These are phyloP conservation scores for Hymenoscyphus infarciens DNA, from an alignment of 2,329 filamentous ascomycete species.

Conservation along the genomic window DNA sequence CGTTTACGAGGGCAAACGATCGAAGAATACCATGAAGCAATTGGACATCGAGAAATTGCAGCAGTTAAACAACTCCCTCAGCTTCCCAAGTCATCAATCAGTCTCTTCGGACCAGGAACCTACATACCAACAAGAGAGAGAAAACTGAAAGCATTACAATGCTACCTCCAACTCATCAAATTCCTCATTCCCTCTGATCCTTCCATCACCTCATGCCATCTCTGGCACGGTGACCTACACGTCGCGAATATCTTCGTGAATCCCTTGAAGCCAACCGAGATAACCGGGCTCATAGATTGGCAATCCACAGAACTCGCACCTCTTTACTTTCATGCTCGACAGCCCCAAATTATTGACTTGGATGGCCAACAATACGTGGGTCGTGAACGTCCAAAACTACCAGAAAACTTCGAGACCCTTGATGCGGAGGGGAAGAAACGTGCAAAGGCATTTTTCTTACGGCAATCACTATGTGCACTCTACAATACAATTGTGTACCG, in stretches of 20 bases:
- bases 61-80: slow-evolving; percentile 12
- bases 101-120: slow-evolving; percentile 13
- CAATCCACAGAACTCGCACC: slow-evolving; percentile 38
- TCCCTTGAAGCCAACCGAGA: slow-evolving; percentile 35
- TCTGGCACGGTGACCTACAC: slow-evolving; percentile 41
- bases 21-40: slow-evolving; percentile 14
- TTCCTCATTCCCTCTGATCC: slow-evolving; percentile 10
- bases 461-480: slow-evolving; percentile 17
- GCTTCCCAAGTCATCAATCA: slow-evolving; percentile 14
- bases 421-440: slow-evolving; percentile 34
- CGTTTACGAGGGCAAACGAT: slow-evolving; percentile 10
- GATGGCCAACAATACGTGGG: slow-evolving; percentile 4
- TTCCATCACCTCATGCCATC: slow-evolving; percentile 14
- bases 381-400: slow-evolving; percentile 10
- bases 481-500: slow-evolving; percentile 12
- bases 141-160: slow-evolving; percentile 11
- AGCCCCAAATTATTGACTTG: slow-evolving; percentile 10
- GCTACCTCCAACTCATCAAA: slow-evolving; percentile 9
- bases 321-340: slow-evolving; percentile 35
- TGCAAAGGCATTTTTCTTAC: slow-evolving; percentile 19
- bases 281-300: slow-evolving; percentile 42
- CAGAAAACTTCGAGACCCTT: slow-evolving; percentile 35
- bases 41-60: slow-evolving; percentile 18
- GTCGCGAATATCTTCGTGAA: slow-evolving; percentile 42
- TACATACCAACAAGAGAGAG: slow-evolving; percentile 14